phyloP scores from a whole-genome alignment of 225 moss, liverwort and hornwort species.

The Anthoceros angustus region DNA sequence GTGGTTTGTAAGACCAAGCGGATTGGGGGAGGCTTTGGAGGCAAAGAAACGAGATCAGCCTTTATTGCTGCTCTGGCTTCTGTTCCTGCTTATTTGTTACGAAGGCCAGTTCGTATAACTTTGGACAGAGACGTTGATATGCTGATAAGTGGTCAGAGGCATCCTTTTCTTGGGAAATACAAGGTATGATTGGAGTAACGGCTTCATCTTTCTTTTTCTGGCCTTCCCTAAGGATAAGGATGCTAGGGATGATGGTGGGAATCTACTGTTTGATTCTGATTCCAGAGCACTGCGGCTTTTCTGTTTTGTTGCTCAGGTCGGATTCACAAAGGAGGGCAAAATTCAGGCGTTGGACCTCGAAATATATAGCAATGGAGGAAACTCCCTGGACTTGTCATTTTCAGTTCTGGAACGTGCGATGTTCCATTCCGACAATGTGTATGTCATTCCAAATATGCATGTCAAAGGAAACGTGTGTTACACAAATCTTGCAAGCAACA shows the following conservation, averaged over 20 bases:
- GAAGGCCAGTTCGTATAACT: conserved; percentile 70
- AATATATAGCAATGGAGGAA: conserved; percentile 71
- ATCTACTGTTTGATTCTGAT: not conserved
- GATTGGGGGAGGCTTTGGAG: conserved; percentile 95
- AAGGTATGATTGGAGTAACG: conserved; percentile 31
- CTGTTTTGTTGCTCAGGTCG: conserved; percentile 34
- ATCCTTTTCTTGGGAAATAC: conserved; percentile 73
- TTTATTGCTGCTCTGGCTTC: conserved; percentile 44
- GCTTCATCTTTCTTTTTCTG: not conserved
- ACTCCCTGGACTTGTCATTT: conserved; percentile 66
- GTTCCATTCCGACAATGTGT: conserved; percentile 93
- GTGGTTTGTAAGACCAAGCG: conserved; percentile 92
- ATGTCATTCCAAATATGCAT: conserved; percentile 52
- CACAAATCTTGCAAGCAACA: conserved; percentile 72
- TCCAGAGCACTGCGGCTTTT: not conserved
- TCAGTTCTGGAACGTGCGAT: conserved; percentile 86
- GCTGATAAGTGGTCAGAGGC: conserved; percentile 89
- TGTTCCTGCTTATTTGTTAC: conserved; percentile 56
- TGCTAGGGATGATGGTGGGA: not conserved
- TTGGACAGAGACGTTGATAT: conserved; percentile 87
- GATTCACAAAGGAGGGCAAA: conserved; percentile 74
- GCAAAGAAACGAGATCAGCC: conserved; percentile 82
- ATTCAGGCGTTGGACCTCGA: conserved; percentile 56
- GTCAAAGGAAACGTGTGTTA: conserved; percentile 60
- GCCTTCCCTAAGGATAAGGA: not conserved